These are phyloP conservation scores for Calocybe cyanea DNA, from an alignment of 768 basidiomycete genomes.

Conservation along the genomic window DNA sequence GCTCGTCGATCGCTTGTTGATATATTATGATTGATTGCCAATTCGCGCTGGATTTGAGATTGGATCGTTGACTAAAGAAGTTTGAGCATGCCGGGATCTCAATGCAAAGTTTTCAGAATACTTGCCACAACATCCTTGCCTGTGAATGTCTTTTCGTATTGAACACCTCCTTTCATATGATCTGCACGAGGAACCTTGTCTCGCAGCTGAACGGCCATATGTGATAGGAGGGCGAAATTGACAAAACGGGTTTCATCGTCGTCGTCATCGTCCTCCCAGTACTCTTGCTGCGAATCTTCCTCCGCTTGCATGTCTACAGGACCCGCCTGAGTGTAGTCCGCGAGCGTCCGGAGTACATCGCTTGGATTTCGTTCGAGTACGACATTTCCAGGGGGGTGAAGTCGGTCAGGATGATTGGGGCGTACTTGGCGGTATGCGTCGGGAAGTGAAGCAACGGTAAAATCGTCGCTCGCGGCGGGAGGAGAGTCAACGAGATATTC, in stretches of 20 bases:
- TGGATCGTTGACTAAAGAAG: slow-evolving; percentile 75
- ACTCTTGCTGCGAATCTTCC: slow-evolving; percentile 39
- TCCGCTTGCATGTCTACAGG: slow-evolving; percentile 21
- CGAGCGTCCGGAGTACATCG: slow-evolving; percentile 33
- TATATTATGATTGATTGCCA: slow-evolving; percentile 70
- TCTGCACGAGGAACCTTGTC: slow-evolving; percentile 86
- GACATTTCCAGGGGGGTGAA: slow-evolving; percentile 2
- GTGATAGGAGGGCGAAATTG: slow-evolving; percentile 82
- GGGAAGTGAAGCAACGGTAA: slow-evolving; percentile 4
- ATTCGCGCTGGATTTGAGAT: slow-evolving; percentile 78
- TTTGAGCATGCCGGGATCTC: neutral
- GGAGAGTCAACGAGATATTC: slow-evolving; percentile 11
- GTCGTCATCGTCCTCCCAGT: slow-evolving; percentile 63
- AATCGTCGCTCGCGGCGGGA: slow-evolving; percentile 3
- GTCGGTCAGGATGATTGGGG: slow-evolving; percentile 7
- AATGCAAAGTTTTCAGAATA: slow-evolving; percentile 9
- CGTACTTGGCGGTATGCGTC: slow-evolving; percentile 5
- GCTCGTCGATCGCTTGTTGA: slow-evolving; percentile 77
- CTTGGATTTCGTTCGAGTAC: slow-evolving; percentile 29
- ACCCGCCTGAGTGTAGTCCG: slow-evolving; percentile 24
- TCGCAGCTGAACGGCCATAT: slow-evolving; percentile 84
- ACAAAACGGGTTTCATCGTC: slow-evolving; percentile 74
- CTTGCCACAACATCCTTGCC: slow-evolving; percentile 92
- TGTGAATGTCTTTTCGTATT: slow-evolving; percentile 87
- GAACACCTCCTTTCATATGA: slow-evolving; percentile 91